phyloP scores from a whole-genome alignment of 805 yeast genomes.

The Saccharomycopsis sp. region DNA sequence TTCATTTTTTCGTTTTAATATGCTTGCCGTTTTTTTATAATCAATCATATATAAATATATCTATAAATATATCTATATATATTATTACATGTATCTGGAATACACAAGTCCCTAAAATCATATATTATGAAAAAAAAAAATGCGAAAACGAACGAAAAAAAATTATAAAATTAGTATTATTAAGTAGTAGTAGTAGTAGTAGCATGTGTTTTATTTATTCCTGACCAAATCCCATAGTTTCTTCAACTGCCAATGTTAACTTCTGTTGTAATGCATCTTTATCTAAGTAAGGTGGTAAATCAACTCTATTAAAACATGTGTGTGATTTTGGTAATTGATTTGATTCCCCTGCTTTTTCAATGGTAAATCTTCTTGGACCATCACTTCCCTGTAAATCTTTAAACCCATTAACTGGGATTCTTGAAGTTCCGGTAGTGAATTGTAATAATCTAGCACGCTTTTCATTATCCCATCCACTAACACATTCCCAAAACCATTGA shows the following conservation, averaged over 20 bases:
- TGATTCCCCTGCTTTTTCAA: constrained; percentile 94
- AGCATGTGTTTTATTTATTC: no score
- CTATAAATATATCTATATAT: background rate
- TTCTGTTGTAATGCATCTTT: constrained; percentile 82
- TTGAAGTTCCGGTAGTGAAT: constrained; percentile 97
- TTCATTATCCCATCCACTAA: constrained; percentile 91
- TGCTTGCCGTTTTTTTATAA: background rate
- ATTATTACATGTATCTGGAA: background rate
- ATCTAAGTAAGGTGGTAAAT: constrained; percentile 87
- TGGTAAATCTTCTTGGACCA: constrained; percentile 98
- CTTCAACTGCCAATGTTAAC: constrained; percentile 93
- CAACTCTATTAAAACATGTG: constrained; percentile 98
- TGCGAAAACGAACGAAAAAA: no score
- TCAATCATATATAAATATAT: background rate
- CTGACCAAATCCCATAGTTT: constrained; percentile 98
- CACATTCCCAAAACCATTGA: constrained; percentile 98
- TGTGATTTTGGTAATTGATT: constrained; percentile 94
- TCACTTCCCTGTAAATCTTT: constrained; percentile 98
- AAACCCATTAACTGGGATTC: constrained; percentile 98
- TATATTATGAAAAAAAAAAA: no score
- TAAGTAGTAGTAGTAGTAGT: no score
- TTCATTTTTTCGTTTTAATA: background rate
- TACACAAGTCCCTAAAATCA: background rate
- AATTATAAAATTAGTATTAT: no score
- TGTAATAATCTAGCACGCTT: constrained; percentile 93